These are phyloP conservation scores for Periconia macrospinosa DNA, from an alignment of 2,329 filamentous ascomycete genomes.

Conservation along the genomic window DNA sequence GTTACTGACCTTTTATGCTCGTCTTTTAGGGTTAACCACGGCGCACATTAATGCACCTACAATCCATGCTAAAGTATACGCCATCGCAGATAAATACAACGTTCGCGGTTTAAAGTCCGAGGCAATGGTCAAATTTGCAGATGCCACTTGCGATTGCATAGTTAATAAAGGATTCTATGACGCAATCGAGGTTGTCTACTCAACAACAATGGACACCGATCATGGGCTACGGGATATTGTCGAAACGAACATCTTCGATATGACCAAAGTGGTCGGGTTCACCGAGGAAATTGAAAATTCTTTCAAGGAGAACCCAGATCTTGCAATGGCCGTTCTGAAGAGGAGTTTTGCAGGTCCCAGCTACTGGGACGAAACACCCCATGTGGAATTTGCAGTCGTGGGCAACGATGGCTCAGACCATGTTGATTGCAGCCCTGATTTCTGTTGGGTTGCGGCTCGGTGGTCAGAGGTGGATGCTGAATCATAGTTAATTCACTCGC, in stretches of 20 bases:
- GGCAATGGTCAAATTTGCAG: constrained; percentile 4
- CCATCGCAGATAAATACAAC: constrained; percentile 11
- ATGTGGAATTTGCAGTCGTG: no score
- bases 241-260: constrained; percentile 4
- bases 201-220: constrained; percentile 23
- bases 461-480: no score
- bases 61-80: constrained; percentile 10
- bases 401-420: no score
- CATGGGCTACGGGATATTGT: constrained; percentile 31
- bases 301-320: no score
- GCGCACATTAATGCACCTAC: background rate
- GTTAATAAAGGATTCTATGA: constrained; percentile 21
- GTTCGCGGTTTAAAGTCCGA: constrained; percentile 2
- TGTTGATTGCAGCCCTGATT: no score
- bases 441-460: no score
- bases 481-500: no score
- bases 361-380: no score
- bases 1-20: background rate
- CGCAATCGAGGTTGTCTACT: constrained; percentile 22
- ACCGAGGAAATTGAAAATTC: no score
- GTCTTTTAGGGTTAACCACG: background rate
- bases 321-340: no score
- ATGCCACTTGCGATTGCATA: background rate
- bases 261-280: background rate
- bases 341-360: no score